Evolutionary conservation across 192 early-diverging fungal species (phyloP).

Genomic region (Kickxella alabastrina): DNA sequence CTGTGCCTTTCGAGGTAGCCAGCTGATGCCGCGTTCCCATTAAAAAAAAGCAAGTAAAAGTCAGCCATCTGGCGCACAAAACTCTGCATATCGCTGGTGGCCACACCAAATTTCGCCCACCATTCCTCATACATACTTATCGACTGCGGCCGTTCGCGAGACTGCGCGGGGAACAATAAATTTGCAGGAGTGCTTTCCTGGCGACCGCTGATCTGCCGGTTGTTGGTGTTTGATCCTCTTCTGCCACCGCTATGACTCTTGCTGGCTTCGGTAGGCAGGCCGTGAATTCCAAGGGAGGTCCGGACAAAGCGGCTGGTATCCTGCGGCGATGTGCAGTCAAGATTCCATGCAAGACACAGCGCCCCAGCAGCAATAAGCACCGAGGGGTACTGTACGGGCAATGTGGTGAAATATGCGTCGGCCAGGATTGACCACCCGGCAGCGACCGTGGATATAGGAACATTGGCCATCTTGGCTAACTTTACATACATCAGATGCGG

Average conservation of each 20-base stretch:
- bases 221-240: too few species aligned
- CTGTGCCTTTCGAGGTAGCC: constrained; percentile 36
- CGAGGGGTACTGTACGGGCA: constrained; percentile 49
- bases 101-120: constrained; percentile 37
- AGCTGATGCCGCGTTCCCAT: constrained; percentile 23
- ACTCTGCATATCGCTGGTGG: constrained; percentile 32
- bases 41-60: constrained; percentile 47
- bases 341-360: constrained; percentile 45
- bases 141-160: constrained; percentile 8
- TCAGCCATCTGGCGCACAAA: constrained; percentile 52
- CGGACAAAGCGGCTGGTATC: constrained; percentile 11
- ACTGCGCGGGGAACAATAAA: background rate
- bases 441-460: constrained; percentile 11
- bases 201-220: too few species aligned
- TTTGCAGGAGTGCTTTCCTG: too few species aligned
- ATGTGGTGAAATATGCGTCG: constrained; percentile 46
- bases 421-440: constrained; percentile 43
- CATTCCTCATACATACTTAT: constrained; percentile 27
- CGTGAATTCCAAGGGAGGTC: background rate
- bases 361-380: constrained; percentile 38
- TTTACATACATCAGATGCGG: constrained; percentile 70
- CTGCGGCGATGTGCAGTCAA: constrained; percentile 16
- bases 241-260: too few species aligned
- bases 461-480: constrained; percentile 62
- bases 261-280: too few species aligned